Evolutionary conservation across 2,329 filamentous ascomycete species (phyloP).

Genomic region (Xylaria sp.): DNA sequence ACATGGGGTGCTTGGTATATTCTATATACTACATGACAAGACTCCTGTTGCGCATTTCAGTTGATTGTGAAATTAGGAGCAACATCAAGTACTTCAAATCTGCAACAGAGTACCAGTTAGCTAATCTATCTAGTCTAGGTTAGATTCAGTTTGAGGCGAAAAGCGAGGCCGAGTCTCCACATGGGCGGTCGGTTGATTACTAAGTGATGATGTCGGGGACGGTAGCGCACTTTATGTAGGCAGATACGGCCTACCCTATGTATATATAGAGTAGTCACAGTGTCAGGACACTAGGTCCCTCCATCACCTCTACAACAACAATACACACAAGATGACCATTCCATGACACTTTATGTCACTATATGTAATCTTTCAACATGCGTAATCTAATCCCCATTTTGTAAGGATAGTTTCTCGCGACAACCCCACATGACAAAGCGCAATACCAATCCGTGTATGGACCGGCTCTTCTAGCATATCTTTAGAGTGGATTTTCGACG

Average conservation of each 20-base stretch:
- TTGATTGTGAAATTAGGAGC: neutral
- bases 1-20: neutral
- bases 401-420: neutral
- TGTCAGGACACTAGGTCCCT: too few species aligned
- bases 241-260: too few species aligned
- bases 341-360: slow-evolving; percentile 42
- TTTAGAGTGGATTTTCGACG: neutral
- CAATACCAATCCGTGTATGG: neutral
- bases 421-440: slow-evolving; percentile 33
- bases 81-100: neutral
- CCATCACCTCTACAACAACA: too few species aligned
- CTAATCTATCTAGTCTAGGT: neutral
- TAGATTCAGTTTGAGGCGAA: neutral
- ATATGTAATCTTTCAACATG: slow-evolving; percentile 49
- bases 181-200: slow-evolving; percentile 11
- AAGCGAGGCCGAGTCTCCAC: neutral
- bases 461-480: neutral
- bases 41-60: neutral
- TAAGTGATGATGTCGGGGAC: slow-evolving; percentile 27
- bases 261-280: too few species aligned
- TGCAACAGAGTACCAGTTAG: neutral
- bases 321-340: too few species aligned
- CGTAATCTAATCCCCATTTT: neutral
- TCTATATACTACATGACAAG: neutral
- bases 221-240: too few species aligned